Percentiles rank a stretch among this genome's conserved stretches.
These are phyloP conservation scores for Fusarium staphyleae DNA, from an alignment of 2,329 filamentous ascomycete genomes.

Conservation along the genomic window DNA sequence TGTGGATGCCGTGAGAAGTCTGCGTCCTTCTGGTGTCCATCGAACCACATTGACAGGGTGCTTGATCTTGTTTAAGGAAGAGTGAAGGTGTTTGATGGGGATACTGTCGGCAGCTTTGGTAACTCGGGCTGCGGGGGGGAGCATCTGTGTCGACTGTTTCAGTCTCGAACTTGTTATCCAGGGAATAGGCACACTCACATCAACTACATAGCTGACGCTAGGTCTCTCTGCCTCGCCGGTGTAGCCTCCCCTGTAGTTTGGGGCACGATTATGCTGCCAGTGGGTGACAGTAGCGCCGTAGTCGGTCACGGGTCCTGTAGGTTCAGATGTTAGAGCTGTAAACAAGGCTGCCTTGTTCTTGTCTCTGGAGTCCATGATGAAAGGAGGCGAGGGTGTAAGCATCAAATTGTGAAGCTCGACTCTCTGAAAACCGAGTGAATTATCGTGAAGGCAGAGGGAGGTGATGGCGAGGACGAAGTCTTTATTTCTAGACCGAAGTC, in stretches of 20 bases:
- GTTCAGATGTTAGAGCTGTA: constrained; percentile 28
- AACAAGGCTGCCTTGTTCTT: constrained; percentile 12
- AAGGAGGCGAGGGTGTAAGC: not conserved
- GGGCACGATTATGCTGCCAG: constrained; percentile 82
- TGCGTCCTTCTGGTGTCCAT: constrained; percentile 95
- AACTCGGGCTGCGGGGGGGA: constrained; percentile 80
- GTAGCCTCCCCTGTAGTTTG: constrained; percentile 73
- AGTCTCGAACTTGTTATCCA: constrained; percentile 12
- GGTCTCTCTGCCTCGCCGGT: constrained; percentile 82
- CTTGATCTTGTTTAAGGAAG: constrained; percentile 98
- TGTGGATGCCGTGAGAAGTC: constrained; percentile 90
- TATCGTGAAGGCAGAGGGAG: not conserved
- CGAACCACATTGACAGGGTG: constrained; percentile 96
- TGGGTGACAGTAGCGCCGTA: constrained; percentile 90
- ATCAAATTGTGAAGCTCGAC: not conserved
- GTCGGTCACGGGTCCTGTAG: constrained; percentile 84
- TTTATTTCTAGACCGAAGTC: not conserved
- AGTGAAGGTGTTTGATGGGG: constrained; percentile 93
- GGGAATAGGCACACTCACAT: constrained; percentile 62
- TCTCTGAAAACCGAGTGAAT: not conserved
- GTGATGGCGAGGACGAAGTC: not conserved
- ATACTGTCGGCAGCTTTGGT: constrained; percentile 83
- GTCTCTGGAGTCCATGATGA: constrained; percentile 12
- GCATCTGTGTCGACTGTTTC: constrained; percentile 65
- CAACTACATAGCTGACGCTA: constrained; percentile 86